These are phyloP conservation scores for Phaseolus lunatus DNA, from an alignment of 306 rosid species.

Conservation along the genomic window DNA sequence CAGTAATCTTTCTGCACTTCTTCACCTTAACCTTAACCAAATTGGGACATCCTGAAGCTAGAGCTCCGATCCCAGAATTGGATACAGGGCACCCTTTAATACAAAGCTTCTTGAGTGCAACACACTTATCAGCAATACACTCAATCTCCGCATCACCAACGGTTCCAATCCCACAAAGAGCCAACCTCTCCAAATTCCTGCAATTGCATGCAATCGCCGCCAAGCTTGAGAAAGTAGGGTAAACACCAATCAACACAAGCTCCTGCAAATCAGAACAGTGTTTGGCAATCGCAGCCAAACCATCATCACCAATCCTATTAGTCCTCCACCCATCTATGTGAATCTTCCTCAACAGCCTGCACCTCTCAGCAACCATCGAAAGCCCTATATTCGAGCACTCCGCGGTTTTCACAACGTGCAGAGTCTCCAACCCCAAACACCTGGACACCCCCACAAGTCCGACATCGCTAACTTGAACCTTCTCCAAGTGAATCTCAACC, in stretches of 20 bases:
- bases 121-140: slow-evolving; percentile 74
- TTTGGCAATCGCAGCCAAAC: slow-evolving; percentile 66
- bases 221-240: slow-evolving; percentile 65
- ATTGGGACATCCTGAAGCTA: slow-evolving; percentile 82
- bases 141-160: slow-evolving; percentile 80
- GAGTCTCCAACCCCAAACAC: slow-evolving; percentile 62
- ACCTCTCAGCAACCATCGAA: slow-evolving; percentile 61
- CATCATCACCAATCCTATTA: slow-evolving; percentile 76
- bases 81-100: slow-evolving; percentile 89
- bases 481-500: slow-evolving; percentile 77
- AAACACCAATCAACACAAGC: slow-evolving; percentile 79
- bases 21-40: slow-evolving; percentile 83
- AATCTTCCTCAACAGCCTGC: slow-evolving; percentile 75
- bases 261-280: slow-evolving; percentile 73
- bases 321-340: slow-evolving; percentile 92
- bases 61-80: slow-evolving; percentile 66
- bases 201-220: slow-evolving; percentile 70
- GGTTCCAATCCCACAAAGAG: slow-evolving; percentile 76
- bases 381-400: slow-evolving; percentile 78
- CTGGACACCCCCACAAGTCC: slow-evolving; percentile 72
- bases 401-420: slow-evolving; percentile 70
- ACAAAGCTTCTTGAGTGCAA: slow-evolving; percentile 76
- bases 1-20: slow-evolving; percentile 76
- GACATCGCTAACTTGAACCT: slow-evolving; percentile 77
- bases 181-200: slow-evolving; percentile 71